phyloP scores from a whole-genome alignment of 768 basidiomycete genomes.

The Scleroderma citrinum region DNA sequence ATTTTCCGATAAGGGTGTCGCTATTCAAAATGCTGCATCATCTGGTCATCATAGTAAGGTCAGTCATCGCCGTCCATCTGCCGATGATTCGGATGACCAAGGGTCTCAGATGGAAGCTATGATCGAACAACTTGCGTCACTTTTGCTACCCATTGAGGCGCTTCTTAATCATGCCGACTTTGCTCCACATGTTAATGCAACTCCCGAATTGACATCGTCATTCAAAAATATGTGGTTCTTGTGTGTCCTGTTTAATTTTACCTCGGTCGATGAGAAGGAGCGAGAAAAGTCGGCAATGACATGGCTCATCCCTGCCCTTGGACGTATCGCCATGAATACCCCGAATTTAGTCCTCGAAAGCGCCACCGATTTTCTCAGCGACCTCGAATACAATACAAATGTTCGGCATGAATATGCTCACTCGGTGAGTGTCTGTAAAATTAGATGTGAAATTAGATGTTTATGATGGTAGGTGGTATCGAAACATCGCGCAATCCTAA shows the following conservation, averaged over 20 bases:
- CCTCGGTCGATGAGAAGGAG: slow-evolving; percentile 36
- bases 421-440: slow-evolving; percentile 42
- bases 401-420: slow-evolving; percentile 81
- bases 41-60: slow-evolving; percentile 66
- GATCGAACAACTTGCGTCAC: slow-evolving; percentile 80
- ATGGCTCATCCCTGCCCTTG: slow-evolving; percentile 72
- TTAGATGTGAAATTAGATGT: neutral
- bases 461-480: slow-evolving; percentile 50
- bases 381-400: slow-evolving; percentile 89
- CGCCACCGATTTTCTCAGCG: slow-evolving; percentile 77
- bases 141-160: slow-evolving; percentile 87
- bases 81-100: slow-evolving; percentile 5
- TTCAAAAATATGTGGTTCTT: slow-evolving; percentile 96
- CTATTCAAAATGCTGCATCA: slow-evolving; percentile 76
- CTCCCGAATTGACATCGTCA: slow-evolving; percentile 58
- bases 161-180: slow-evolving; percentile 70
- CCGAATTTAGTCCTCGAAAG: slow-evolving; percentile 81
- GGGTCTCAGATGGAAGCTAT: slow-evolving; percentile 63
- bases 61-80: slow-evolving; percentile 9
- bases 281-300: slow-evolving; percentile 61
- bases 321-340: slow-evolving; percentile 79
- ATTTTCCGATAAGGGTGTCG: slow-evolving; percentile 87
- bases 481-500: slow-evolving; percentile 60
- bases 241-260: slow-evolving; percentile 81
- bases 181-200: slow-evolving; percentile 48